phyloP scores from a whole-genome alignment of 1,139 yeast species.

The Lodderomyces margitis region DNA sequence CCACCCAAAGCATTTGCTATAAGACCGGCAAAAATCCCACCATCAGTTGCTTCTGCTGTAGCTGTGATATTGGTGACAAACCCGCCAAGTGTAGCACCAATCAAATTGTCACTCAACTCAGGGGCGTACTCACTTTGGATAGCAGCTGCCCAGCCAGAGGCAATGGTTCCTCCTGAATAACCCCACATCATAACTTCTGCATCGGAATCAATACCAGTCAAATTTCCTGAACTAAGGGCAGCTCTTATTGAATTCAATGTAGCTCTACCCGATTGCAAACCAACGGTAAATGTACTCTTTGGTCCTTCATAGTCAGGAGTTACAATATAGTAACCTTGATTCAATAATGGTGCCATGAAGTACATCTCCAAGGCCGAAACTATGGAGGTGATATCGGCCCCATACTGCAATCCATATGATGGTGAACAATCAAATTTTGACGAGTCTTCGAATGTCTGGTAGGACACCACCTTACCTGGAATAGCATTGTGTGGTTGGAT shows the following conservation, averaged over 20 bases:
- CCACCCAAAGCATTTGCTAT: constrained; percentile 28
- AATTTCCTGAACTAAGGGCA: constrained; percentile 16
- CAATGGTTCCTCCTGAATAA: constrained; percentile 30
- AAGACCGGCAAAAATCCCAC: constrained; percentile 26
- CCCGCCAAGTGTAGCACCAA: constrained; percentile 36
- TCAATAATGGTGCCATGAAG: constrained; percentile 19
- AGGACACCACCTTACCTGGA: constrained; percentile 22
- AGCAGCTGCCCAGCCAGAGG: constrained; percentile 29
- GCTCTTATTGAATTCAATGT: constrained; percentile 24
- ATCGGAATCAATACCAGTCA: constrained; percentile 20
- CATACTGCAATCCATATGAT: constrained; percentile 15
- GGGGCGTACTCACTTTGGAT: constrained; percentile 35
- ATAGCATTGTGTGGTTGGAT: constrained; percentile 30
- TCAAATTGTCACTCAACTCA: constrained; percentile 23
- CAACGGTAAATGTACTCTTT: constrained; percentile 24
- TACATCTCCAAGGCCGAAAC: constrained; percentile 21
- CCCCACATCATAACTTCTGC: constrained; percentile 27
- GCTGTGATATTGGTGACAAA: constrained; percentile 26
- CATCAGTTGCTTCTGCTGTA: constrained; percentile 25
- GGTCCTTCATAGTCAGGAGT: constrained; percentile 27
- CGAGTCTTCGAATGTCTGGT: constrained; percentile 18
- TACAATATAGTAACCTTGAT: constrained; percentile 26
- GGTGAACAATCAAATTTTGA: constrained; percentile 16
- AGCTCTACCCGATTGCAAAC: constrained; percentile 24
- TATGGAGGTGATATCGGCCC: constrained; percentile 13